A percentile compares a stretch with the other conserved stretches of the same genome.
These are phyloP conservation scores for Myriosclerotinia duriaeana DNA, from an alignment of 2,329 filamentous ascomycete species.

Conservation along the genomic window DNA sequence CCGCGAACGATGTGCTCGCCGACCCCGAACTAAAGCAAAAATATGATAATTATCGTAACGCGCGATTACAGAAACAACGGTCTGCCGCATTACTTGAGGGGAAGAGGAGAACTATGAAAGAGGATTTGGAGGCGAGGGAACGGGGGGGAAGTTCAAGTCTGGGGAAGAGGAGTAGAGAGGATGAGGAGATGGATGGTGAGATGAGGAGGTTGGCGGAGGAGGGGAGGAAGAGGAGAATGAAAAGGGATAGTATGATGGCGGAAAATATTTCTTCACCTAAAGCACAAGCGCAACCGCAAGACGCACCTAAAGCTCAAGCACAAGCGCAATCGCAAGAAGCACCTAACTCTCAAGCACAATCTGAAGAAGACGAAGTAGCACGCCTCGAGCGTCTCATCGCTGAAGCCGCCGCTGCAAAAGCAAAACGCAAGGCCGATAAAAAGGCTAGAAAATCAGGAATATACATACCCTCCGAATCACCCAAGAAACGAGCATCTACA, in stretches of 20 bases:
- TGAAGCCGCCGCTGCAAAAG: slow-evolving; percentile 45
- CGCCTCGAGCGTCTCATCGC: slow-evolving; percentile 48
- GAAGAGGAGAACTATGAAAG: slow-evolving; percentile 72
- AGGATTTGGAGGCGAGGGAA: slow-evolving; percentile 81
- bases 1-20: slow-evolving; percentile 80
- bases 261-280: slow-evolving; percentile 31
- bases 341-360: slow-evolving; percentile 17
- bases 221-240: slow-evolving; percentile 51
- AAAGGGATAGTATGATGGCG: slow-evolving; percentile 46
- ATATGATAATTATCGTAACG: slow-evolving; percentile 76
- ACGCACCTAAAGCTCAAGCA: not conserved
- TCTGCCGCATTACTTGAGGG: slow-evolving; percentile 73
- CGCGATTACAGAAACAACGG: slow-evolving; percentile 65
- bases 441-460: slow-evolving; percentile 44
- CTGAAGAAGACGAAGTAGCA: slow-evolving; percentile 45
- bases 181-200: slow-evolving; percentile 50
- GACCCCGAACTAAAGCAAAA: slow-evolving; percentile 68
- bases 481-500: slow-evolving; percentile 34
- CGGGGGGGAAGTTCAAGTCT: slow-evolving; percentile 47
- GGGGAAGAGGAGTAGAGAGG: slow-evolving; percentile 59
- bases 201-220: slow-evolving; percentile 54
- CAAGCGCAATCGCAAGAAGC: slow-evolving; percentile 29
- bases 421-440: slow-evolving; percentile 40
- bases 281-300: slow-evolving; percentile 25
- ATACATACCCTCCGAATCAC: slow-evolving; percentile 36